Evolutionary conservation across 768 basidiomycete genomes (phyloP).

Genomic region (Omphalotus guepiniiformis): DNA sequence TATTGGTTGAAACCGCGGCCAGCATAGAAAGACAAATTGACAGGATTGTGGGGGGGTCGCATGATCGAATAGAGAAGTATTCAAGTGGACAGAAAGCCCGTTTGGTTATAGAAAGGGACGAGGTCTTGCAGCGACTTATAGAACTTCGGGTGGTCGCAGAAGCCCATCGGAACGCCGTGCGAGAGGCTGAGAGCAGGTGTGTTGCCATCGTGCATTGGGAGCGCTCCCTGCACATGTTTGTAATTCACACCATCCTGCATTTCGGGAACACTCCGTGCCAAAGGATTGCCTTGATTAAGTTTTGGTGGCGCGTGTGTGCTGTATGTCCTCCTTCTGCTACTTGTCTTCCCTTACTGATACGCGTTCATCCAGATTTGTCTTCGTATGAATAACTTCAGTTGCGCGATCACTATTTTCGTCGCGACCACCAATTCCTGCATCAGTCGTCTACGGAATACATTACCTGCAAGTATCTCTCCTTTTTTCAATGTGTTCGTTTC

Average conservation of each 20-base stretch:
- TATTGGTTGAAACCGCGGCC: constrained; percentile 11
- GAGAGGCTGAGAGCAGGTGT: not conserved
- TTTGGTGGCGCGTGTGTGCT: constrained; percentile 1
- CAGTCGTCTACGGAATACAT: constrained; percentile 1
- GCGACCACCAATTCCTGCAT: not conserved
- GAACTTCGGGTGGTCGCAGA: not conserved
- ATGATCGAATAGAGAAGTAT: not conserved
- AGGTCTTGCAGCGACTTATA: constrained; percentile 20
- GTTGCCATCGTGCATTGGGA: not conserved
- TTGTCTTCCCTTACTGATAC: not conserved
- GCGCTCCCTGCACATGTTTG: constrained; percentile 7
- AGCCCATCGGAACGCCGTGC: not conserved
- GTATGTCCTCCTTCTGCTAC: not conserved
- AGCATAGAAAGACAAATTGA: not conserved
- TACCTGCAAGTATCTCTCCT: too few relatives aligned
- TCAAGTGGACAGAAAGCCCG: constrained; percentile 31
- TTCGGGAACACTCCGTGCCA: not conserved
- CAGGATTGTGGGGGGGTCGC: not conserved
- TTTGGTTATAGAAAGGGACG: constrained; percentile 37
- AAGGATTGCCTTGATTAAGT: not conserved
- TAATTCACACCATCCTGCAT: constrained; percentile 3
- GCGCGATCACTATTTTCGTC: not conserved
- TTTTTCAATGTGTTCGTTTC: too few relatives aligned
- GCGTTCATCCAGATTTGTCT: not conserved
- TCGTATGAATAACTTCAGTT: constrained; percentile 3